Conservation (phyloP, 1,284 basidiomycete species). For the Grifola frondosa region DNA sequence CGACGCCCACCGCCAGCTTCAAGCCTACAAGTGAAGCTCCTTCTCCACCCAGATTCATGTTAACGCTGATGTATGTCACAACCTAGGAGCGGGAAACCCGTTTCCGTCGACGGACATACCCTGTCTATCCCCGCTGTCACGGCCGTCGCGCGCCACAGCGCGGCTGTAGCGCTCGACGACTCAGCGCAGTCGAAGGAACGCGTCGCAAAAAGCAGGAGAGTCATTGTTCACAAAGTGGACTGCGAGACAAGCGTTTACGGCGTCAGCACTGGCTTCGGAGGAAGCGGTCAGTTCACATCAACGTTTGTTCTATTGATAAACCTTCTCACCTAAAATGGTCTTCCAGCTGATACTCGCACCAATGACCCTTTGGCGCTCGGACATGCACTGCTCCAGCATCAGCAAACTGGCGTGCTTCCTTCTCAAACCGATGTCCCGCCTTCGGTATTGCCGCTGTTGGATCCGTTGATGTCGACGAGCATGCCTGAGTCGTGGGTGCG, state of each 20-base stretch:
- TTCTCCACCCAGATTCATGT: constrained; percentile 9
- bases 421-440: constrained; percentile 44
- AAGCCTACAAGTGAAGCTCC: constrained; percentile 26
- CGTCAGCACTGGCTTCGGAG: constrained; percentile 81
- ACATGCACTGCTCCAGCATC: constrained; percentile 77
- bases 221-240: constrained; percentile 67
- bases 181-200: constrained; percentile 47
- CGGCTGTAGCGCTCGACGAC: constrained; percentile 52
- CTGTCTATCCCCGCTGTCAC: constrained; percentile 75
- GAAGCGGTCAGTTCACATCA: constrained; percentile 51
- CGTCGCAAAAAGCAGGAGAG: constrained; percentile 57
- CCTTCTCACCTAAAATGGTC: constrained; percentile 8
- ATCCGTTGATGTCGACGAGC: constrained; percentile 64
- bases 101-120: constrained; percentile 66
- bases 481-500: constrained; percentile 94
- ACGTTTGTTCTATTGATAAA: background rate
- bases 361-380: constrained; percentile 68
- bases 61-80: background rate
- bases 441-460: constrained; percentile 58
- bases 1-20: constrained; percentile 27
- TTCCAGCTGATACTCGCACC: constrained; percentile 66
- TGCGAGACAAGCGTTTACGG: constrained; percentile 75
- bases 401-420: constrained; percentile 70
- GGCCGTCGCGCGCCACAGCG: constrained; percentile 65
- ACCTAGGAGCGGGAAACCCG: constrained; percentile 54